Base-by-base conservation (phyloP, 768 basidiomycete species). In the Tricholoma flavovirens region DNA sequence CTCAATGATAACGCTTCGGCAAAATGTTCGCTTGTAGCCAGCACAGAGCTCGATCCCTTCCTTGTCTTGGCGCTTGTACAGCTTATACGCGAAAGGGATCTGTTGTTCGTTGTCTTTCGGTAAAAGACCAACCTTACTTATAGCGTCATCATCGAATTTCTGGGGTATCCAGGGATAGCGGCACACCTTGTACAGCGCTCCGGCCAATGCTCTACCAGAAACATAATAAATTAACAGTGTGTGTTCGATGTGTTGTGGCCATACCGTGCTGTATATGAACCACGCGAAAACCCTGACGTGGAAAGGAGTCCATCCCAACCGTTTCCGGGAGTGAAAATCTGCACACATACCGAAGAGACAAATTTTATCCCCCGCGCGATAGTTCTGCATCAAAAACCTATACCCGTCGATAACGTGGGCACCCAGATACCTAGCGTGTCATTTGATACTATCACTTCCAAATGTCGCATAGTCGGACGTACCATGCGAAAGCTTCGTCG, bases 401-500 rank as follows among this genome's bases (percentile, higher is more conserved):
- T 92, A 93, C 0, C 90, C 90, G 8, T 80, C 84, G 70, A 83
- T 80, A 21, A 90, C 84, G 69, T 90, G 88, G 1, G 65, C 77
- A 53, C 84, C 83, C 40, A 90, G 73, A 62, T 86, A 90, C 82
- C 86, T 87, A 36, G 21, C 0, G 24, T 24, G 24, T 24, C 43
- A 45, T 45, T 24, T 5, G 12, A 42, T 17, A 2, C 21, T 10
- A 8, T 21, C 40, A 14, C 19, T 22, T 45, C 43, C 12, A 45
- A 4, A 45, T 4, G 2, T 11, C 4, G 36, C 53, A 21, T 21
- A 21, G 5, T 35, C n/a, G 10, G 12, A 60, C 78, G 6, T 64
- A 88, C 88, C 87, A 90, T 19, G 90, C 90, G 56, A 90, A 69
- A 0, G 86, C 89, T 50, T 80, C 68, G 61, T 92, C 90, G 38